Conservation (phyloP, 345 rosid species). For the Populus ilicifolia region DNA sequence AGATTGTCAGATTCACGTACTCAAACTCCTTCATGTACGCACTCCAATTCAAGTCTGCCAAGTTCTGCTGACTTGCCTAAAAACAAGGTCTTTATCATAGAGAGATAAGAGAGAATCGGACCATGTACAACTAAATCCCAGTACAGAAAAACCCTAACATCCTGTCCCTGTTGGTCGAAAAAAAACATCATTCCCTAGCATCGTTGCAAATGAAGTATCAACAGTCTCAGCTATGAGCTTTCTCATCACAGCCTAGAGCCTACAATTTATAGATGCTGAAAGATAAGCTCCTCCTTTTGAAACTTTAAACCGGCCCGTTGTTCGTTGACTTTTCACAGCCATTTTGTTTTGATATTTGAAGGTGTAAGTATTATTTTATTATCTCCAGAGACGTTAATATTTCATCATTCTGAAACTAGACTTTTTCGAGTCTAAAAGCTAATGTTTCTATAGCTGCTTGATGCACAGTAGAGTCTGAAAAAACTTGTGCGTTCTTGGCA, state of each 20-base stretch:
- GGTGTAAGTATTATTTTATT: background rate
- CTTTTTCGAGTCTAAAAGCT: conserved; percentile 11
- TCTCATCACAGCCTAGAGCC: background rate
- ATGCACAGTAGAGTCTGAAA: conserved; percentile 5
- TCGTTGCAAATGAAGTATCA: background rate
- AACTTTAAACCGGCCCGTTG: background rate
- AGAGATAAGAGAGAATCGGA: background rate
- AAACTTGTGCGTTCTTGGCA: background rate
- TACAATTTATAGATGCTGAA: background rate
- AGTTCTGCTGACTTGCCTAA: conserved; percentile 32
- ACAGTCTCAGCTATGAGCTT: background rate
- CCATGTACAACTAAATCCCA: background rate
- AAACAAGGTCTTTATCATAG: background rate
- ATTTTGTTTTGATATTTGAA: background rate
- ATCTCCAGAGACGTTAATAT: background rate
- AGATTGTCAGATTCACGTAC: conserved; percentile 48
- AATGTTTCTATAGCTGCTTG: background rate
- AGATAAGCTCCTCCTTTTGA: background rate
- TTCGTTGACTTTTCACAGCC: background rate
- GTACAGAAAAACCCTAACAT: background rate
- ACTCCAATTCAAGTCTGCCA: conserved; percentile 41
- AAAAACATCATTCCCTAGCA: background rate
- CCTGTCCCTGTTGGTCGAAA: background rate
- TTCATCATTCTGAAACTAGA: conserved; percentile 1
- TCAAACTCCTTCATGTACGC: conserved; percentile 60